Base-by-base conservation (phyloP, 2,329 filamentous ascomycete genomes). In the Fusarium pseudocircinatum region DNA sequence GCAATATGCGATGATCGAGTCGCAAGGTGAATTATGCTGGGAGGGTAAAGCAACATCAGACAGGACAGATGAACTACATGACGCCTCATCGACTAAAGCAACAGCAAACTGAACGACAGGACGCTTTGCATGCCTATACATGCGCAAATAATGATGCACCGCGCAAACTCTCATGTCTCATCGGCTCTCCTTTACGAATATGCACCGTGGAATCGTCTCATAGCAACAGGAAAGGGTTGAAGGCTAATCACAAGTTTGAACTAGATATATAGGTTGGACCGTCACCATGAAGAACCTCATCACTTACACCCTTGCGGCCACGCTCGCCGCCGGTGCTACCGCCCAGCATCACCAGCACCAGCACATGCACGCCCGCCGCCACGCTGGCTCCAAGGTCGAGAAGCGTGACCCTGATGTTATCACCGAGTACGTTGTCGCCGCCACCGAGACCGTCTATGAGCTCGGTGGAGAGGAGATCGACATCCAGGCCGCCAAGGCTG, bases 391-490 rank as follows among this genome's bases (percentile, higher is more conserved):
- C 68, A 82, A 83, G 37, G 82, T 86, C 57, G 84, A 88, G 79
- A 86, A 85, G 82, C 86, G 85, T 65, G 82, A 78, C 34, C 82
- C 83, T 22, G 79, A 75, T 40, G 83, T 85, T 54, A 84, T 88
- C 63, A 84, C 83, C 65, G 87, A 89, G 60, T 86, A 88, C 61
- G 87, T 91, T 57, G 84, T 87, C 44, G 89, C 87, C 46, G 87
- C 91, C 37, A 91, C 90, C 58, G 88, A 91, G 75, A 89, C 91
- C 63, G 88, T 92, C 63, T 98, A 95, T 83, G 87, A 92, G 80
- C 85, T 95, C 60, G 89, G 92, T 69, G 92, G 91, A 69, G 77
- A 90, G 78, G 72, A 84, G 39, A 87, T 97, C 75, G 85, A 86
- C 60, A 83, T 88, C 68, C 82, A 88, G 0, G 88, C 94, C 68